Conservation (phyloP, 208 protist genomes). For the Angomonas deanei region DNA sequence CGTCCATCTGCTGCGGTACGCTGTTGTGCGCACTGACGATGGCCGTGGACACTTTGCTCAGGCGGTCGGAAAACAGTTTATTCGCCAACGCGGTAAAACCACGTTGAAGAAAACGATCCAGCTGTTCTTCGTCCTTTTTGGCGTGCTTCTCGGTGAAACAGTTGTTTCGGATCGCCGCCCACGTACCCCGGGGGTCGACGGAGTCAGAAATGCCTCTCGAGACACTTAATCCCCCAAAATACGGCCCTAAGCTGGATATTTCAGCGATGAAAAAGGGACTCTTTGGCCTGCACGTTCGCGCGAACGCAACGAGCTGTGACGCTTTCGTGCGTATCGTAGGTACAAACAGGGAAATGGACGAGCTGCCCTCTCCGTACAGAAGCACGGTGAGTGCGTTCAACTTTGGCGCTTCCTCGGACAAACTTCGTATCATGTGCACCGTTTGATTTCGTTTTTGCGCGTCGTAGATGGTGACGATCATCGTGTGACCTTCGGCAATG, state of each 20-base stretch:
- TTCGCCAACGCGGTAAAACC: conserved; percentile 82
- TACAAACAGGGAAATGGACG: conserved; percentile 86
- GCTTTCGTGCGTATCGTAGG: conserved; percentile 65
- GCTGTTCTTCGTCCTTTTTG: conserved; percentile 49
- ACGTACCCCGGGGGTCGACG: conserved; percentile 66
- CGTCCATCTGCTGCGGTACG: conserved; percentile 61
- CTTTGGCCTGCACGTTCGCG: conserved; percentile 83
- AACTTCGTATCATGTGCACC: conserved; percentile 85
- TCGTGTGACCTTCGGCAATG: conserved; percentile 85
- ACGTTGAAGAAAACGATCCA: conserved; percentile 71
- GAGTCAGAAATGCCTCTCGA: conserved; percentile 47
- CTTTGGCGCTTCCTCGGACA: conserved; percentile 79
- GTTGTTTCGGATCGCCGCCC: conserved; percentile 69
- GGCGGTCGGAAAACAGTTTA: conserved; percentile 83
- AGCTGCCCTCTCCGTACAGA: conserved; percentile 86
- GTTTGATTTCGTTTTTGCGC: conserved; percentile 74
- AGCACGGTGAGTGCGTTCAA: conserved; percentile 79
- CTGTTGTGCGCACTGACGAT: conserved; percentile 71
- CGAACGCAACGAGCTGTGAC: conserved; percentile 82
- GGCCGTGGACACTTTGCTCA: conserved; percentile 69
- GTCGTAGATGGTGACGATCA: conserved; percentile 89
- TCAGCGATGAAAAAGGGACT: conserved; percentile 88
- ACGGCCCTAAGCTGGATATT: conserved; percentile 64
- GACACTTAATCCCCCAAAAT: conserved; percentile 62
- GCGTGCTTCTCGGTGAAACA: conserved; percentile 53